phyloP scores from a whole-genome alignment of 768 basidiomycete genomes.

The Macrolepiota fuliginosa region DNA sequence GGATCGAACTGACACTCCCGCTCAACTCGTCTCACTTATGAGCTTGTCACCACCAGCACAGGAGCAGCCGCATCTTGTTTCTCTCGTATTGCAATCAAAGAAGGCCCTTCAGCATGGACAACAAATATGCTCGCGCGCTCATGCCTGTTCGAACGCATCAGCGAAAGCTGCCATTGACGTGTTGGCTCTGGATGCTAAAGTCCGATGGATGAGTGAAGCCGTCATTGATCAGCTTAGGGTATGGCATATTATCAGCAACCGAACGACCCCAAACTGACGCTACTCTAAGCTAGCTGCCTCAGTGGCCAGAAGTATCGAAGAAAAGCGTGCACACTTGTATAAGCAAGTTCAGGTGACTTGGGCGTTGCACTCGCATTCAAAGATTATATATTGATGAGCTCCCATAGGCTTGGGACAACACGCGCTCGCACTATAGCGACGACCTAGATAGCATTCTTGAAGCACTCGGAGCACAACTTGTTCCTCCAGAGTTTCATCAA shows the following conservation, averaged over 20 bases:
- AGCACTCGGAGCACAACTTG: conserved; percentile 65
- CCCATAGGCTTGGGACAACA: conserved; percentile 66
- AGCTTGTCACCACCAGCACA: conserved; percentile 13
- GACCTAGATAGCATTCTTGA: conserved; percentile 72
- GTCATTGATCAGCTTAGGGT: conserved; percentile 79
- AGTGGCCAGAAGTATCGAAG: conserved; percentile 73
- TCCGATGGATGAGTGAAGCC: conserved; percentile 73
- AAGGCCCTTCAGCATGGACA: conserved; percentile 79
- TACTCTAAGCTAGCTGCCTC: conserved; percentile 59
- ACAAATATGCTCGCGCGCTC: conserved; percentile 69
- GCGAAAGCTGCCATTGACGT: conserved; percentile 68
- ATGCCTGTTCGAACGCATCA: conserved; percentile 60
- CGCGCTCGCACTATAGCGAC: conserved; percentile 56
- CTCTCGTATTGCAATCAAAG: conserved; percentile 78
- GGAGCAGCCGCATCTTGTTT: conserved; percentile 64
- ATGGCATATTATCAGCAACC: conserved; percentile 12
- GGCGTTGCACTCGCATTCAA: not conserved
- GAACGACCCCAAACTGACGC: not conserved
- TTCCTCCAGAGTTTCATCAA: conserved; percentile 78
- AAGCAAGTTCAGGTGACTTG: conserved; percentile 58
- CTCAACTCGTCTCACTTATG: not conserved
- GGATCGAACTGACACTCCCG: not conserved
- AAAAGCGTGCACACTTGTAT: conserved; percentile 60
- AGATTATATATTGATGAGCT: not conserved
- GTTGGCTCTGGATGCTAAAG: conserved; percentile 75